Conservation (phyloP, 805 yeast species). For the Lachancea cidri region DNA sequence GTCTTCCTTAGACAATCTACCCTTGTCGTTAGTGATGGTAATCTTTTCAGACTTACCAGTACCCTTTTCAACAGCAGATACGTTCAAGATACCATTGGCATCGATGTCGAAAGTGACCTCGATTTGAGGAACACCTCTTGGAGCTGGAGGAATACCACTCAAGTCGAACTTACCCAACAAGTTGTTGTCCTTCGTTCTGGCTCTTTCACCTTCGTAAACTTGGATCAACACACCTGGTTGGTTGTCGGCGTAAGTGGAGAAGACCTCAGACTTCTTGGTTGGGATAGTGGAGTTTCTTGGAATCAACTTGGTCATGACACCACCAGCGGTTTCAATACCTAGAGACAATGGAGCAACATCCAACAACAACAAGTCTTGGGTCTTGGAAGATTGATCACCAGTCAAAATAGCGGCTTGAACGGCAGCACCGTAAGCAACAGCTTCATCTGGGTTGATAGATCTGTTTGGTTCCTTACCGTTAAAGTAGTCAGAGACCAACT, state of each 20-base stretch:
- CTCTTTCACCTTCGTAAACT: constrained; percentile 98
- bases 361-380: constrained; percentile 91
- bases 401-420: constrained; percentile 97
- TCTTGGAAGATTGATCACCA: constrained; percentile 96
- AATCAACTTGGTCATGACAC: constrained; percentile 98
- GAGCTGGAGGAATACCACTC: constrained; percentile 96
- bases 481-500: constrained; percentile 94
- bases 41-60: constrained; percentile 97
- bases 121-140: constrained; percentile 98
- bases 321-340: constrained; percentile 99
- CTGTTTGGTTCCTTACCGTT: constrained; percentile 98
- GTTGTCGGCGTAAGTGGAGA: constrained; percentile 98
- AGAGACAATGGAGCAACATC: constrained; percentile 98
- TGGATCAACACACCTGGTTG: constrained; percentile 99
- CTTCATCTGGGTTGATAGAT: constrained; percentile 98
- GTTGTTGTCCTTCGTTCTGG: constrained; percentile 95
- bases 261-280: constrained; percentile 95
- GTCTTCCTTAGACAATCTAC: constrained; percentile 96
- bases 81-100: constrained; percentile 97
- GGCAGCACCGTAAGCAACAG: constrained; percentile 99
- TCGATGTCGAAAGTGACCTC: constrained; percentile 97
- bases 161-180: constrained; percentile 95
- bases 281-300: constrained; percentile 99
- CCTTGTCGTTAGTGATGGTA: constrained; percentile 97
- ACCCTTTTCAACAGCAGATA: constrained; percentile 96